Evolutionary conservation across 495 filamentous ascomycete species (phyloP).

Genomic region (Penicillium cinerascens): DNA sequence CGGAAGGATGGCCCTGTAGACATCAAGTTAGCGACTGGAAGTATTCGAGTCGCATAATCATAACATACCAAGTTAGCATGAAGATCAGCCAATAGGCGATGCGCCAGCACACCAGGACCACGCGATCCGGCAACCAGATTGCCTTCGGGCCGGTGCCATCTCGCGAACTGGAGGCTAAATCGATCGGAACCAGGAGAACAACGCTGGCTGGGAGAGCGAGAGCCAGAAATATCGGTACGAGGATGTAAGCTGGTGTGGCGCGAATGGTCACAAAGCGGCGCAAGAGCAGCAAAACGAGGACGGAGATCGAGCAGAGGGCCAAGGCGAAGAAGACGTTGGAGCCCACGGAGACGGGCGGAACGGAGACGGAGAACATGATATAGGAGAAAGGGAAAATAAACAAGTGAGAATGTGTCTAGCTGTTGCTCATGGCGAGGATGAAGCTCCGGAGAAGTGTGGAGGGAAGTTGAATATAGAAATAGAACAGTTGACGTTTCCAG

Average conservation of each 20-base stretch:
- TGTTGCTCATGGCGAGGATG: constrained; percentile 18
- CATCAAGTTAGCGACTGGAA: constrained; percentile 1
- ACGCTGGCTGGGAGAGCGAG: constrained; percentile 90
- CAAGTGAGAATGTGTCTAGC: constrained; percentile 7
- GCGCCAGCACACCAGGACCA: constrained; percentile 81
- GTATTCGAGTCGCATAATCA: neutral
- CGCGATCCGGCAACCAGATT: constrained; percentile 62
- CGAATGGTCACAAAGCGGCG: constrained; percentile 87
- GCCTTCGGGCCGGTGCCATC: constrained; percentile 64
- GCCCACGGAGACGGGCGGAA: constrained; percentile 46
- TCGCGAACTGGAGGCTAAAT: constrained; percentile 80
- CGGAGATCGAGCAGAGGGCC: constrained; percentile 67
- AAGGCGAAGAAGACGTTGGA: constrained; percentile 72
- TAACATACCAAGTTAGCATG: constrained; percentile 78
- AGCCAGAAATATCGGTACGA: constrained; percentile 88
- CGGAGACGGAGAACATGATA: constrained; percentile 25
- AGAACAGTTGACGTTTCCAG: constrained; percentile 23
- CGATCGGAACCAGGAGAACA: constrained; percentile 92
- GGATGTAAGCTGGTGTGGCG: constrained; percentile 84
- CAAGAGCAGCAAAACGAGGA: constrained; percentile 75
- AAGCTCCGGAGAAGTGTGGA: neutral
- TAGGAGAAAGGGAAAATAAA: constrained; percentile 4
- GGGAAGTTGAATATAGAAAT: constrained; percentile 7
- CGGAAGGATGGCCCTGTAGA: constrained; percentile 77
- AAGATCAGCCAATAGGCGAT: constrained; percentile 98